Evolutionary conservation across 192 early-diverging fungal species (phyloP).

Genomic region (Podila clonocystis): DNA sequence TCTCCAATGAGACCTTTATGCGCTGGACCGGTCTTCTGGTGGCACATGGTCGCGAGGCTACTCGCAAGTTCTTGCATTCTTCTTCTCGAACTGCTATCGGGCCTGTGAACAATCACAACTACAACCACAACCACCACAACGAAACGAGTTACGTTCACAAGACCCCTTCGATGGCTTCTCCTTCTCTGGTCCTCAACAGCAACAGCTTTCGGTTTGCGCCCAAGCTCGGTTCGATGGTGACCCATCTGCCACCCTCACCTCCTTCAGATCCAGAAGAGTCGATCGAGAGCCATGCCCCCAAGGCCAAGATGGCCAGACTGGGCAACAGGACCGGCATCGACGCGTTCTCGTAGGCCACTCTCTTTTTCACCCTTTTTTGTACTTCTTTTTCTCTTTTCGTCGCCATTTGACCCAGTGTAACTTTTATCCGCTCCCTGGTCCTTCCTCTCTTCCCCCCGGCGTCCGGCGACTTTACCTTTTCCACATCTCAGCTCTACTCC

Average conservation of each 20-base stretch:
- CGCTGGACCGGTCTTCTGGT: slow-evolving; percentile 62
- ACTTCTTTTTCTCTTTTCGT: too few species aligned
- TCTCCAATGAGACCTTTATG: slow-evolving; percentile 63
- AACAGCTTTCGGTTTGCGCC: slow-evolving; percentile 23
- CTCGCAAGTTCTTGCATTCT: slow-evolving; percentile 40
- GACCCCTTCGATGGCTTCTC: slow-evolving; percentile 3
- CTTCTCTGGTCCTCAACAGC: slow-evolving; percentile 35
- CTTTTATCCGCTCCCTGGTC: too few species aligned
- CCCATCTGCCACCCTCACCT: slow-evolving; percentile 1
- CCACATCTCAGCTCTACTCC: background rate
- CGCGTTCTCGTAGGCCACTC: background rate
- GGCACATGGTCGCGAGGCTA: slow-evolving; percentile 50
- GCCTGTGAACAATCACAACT: background rate
- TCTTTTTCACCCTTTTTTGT: too few species aligned
- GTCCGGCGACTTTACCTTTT: too few species aligned
- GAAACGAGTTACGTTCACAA: background rate
- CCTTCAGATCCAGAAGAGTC: slow-evolving; percentile 1
- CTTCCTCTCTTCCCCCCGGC: too few species aligned
- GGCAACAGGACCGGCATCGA: background rate
- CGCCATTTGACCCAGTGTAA: too few species aligned
- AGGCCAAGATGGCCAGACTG: background rate
- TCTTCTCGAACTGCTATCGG: slow-evolving; percentile 13
- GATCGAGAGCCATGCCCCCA: background rate
- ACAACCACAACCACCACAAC: background rate
- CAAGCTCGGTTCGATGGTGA: background rate